Evolutionary conservation across 106 monocot species (phyloP).

Genomic region (Acorus calamus): DNA sequence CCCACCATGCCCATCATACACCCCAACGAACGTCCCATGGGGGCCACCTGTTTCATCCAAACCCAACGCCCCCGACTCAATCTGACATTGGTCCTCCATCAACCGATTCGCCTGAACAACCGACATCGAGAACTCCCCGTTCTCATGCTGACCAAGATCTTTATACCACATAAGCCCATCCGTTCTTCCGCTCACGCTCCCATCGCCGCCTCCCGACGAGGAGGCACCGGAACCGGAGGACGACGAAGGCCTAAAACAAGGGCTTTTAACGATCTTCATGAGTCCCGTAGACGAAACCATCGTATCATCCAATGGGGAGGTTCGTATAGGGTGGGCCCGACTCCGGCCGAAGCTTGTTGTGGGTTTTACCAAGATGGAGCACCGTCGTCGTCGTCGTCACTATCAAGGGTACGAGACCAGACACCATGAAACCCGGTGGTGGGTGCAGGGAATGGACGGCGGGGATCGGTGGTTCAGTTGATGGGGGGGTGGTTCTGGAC

Average conservation of each 20-base stretch:
- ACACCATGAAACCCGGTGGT: too few relatives aligned
- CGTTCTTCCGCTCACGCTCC: constrained; percentile 12
- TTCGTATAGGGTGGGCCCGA: too few relatives aligned
- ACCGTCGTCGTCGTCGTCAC: too few relatives aligned
- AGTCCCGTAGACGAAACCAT: constrained; percentile 21
- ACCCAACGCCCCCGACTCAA: constrained; percentile 51
- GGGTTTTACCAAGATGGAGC: too few relatives aligned
- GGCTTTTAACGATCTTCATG: constrained; percentile 28
- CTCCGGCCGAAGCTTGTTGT: too few relatives aligned
- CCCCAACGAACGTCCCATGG: constrained; percentile 58
- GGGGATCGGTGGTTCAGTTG: too few relatives aligned
- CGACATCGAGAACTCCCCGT: constrained; percentile 77
- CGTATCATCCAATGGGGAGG: too few relatives aligned
- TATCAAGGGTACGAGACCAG: too few relatives aligned
- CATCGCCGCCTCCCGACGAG: background rate
- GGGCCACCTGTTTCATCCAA: background rate
- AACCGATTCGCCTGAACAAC: constrained; percentile 62
- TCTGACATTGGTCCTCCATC: constrained; percentile 64
- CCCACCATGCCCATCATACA: constrained; percentile 81
- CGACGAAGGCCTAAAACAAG: constrained; percentile 24
- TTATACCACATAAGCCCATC: constrained; percentile 55
- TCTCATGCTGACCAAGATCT: constrained; percentile 39
- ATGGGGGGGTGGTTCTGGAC: too few relatives aligned
- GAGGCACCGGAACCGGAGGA: constrained; percentile 2
- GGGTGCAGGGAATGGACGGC: too few relatives aligned